Evolutionary conservation across 1,284 basidiomycete genomes (phyloP).

Genomic region (Ganoderma sinense): DNA sequence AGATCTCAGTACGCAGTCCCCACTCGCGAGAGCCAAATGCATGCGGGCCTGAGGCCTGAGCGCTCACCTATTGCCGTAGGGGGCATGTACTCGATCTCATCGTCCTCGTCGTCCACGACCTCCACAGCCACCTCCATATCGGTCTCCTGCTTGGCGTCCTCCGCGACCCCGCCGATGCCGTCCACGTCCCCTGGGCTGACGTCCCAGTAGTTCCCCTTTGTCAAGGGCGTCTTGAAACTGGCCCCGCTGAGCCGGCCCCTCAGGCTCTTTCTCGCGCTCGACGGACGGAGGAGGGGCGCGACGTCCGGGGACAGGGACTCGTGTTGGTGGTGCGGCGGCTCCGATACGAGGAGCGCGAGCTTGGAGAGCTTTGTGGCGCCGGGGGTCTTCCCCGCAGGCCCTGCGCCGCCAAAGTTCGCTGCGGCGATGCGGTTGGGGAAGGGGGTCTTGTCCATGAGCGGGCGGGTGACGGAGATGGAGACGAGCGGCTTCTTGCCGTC

Average conservation of each 20-base stretch:
- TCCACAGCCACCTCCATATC: constrained; percentile 46
- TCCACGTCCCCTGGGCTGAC: constrained; percentile 69
- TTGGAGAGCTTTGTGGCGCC: constrained; percentile 44
- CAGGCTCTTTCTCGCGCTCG: constrained; percentile 59
- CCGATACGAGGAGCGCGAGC: constrained; percentile 38
- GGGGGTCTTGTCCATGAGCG: constrained; percentile 64
- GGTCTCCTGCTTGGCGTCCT: constrained; percentile 43
- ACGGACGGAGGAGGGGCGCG: constrained; percentile 58
- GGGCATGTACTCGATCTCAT: constrained; percentile 82
- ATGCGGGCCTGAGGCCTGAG: neutral
- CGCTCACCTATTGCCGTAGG: constrained; percentile 70
- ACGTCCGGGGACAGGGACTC: constrained; percentile 19
- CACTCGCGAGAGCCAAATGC: neutral
- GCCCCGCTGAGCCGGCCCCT: constrained; percentile 41
- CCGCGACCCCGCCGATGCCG: constrained; percentile 33
- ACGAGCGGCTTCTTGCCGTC: constrained; percentile 33
- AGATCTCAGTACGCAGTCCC: neutral
- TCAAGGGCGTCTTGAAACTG: constrained; percentile 71
- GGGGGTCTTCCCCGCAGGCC: constrained; percentile 34
- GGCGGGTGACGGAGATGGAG: constrained; percentile 43
- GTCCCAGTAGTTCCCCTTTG: constrained; percentile 78
- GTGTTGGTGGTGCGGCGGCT: constrained; percentile 33
- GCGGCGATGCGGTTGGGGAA: constrained; percentile 58
- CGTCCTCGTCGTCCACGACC: constrained; percentile 54
- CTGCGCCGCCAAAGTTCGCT: constrained; percentile 27